These are phyloP conservation scores for Xylaria sp. DNA, from an alignment of 2,329 filamentous ascomycete genomes.

Conservation along the genomic window DNA sequence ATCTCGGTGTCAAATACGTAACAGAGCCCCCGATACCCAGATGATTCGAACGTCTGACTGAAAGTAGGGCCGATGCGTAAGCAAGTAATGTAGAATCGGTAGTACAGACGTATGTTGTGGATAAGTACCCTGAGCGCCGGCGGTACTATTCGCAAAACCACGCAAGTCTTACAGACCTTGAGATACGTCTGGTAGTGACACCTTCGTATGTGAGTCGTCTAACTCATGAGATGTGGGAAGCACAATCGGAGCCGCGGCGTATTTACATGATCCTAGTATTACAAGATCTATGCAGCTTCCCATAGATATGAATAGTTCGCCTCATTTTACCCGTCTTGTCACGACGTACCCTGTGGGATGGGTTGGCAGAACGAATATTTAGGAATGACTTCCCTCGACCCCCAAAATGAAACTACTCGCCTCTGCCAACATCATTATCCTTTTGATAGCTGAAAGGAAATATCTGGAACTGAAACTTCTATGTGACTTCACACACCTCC, in stretches of 20 bases:
- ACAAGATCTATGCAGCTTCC: conserved; percentile 14
- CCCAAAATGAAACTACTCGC: no score
- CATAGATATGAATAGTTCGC: neutral
- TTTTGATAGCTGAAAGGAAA: neutral
- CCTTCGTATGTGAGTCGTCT: neutral
- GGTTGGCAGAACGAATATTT: neutral
- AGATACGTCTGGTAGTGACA: neutral
- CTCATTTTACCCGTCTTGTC: neutral
- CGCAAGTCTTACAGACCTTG: conserved; percentile 3
- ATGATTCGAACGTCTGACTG: neutral
- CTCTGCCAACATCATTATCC: neutral
- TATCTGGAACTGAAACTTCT: neutral
- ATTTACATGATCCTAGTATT: neutral
- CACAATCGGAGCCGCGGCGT: neutral
- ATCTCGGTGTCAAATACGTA: neutral
- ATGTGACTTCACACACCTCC: neutral
- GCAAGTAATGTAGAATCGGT: neutral
- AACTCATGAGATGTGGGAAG: neutral
- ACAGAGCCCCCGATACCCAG: neutral
- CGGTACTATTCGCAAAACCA: neutral
- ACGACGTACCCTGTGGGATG: neutral
- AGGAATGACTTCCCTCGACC: neutral
- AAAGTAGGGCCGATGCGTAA: neutral
- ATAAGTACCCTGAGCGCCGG: neutral
- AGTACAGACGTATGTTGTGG: neutral